Evolutionary conservation across 148 eudicot species (phyloP).

Genomic region (Talinum fruticosum): DNA sequence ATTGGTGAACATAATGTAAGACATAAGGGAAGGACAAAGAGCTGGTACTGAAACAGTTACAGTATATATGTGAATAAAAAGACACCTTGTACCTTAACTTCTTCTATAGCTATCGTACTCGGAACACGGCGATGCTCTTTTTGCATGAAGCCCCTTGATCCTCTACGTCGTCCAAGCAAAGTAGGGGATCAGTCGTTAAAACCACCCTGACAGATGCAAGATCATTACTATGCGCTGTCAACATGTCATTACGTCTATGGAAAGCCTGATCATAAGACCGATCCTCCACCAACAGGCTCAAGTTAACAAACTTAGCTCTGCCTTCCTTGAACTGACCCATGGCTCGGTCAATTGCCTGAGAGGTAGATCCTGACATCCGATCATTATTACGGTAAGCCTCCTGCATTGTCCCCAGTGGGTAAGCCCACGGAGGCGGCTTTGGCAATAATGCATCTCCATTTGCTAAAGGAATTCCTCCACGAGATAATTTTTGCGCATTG

Average conservation of each 20-base stretch:
- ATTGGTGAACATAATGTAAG: not conserved
- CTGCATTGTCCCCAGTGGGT: constrained; percentile 68
- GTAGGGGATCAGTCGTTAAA: constrained; percentile 84
- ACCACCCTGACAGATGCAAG: constrained; percentile 80
- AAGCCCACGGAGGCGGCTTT: constrained; percentile 98
- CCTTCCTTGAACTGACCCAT: constrained; percentile 88
- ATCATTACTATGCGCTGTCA: constrained; percentile 44
- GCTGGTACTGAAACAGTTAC: not conserved
- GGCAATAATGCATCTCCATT: constrained; percentile 92
- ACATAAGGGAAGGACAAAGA: not conserved
- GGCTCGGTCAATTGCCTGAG: constrained; percentile 94
- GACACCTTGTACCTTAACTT: constrained; percentile 69
- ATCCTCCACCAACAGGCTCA: constrained; percentile 65
- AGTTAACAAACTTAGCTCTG: constrained; percentile 81
- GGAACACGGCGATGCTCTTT: constrained; percentile 98
- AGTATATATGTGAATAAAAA: not conserved
- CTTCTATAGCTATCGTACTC: constrained; percentile 94
- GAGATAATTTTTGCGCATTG: constrained; percentile 64
- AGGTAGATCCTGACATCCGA: constrained; percentile 88
- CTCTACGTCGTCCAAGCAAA: constrained; percentile 80
- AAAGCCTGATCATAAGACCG: constrained; percentile 37
- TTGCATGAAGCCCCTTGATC: constrained; percentile 76
- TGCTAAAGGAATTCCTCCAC: constrained; percentile 92
- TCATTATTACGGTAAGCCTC: constrained; percentile 67
- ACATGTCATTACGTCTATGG: constrained; percentile 36